Evolutionary conservation across 2,329 filamentous ascomycete genomes (phyloP).

Genomic region (Xylaria sp.): DNA sequence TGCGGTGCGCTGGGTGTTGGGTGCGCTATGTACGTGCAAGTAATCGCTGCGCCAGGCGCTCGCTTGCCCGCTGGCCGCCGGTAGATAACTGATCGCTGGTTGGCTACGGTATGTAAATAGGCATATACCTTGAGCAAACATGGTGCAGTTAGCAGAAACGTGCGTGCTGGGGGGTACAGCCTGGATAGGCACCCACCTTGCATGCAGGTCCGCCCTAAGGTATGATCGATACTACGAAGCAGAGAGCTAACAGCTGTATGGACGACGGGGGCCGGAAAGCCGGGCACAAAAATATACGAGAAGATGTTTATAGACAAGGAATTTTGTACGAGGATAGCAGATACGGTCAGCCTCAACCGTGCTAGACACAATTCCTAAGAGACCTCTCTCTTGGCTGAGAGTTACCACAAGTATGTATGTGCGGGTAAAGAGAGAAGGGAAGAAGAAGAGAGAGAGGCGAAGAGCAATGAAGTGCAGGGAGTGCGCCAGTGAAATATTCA

Average conservation of each 20-base stretch:
- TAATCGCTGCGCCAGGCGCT: constrained; percentile 33
- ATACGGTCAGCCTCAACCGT: constrained; percentile 36
- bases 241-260: constrained; percentile 19
- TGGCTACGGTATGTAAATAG: constrained; percentile 33
- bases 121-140: constrained; percentile 34
- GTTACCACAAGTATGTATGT: constrained; percentile 7
- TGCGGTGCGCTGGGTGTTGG: constrained; percentile 32
- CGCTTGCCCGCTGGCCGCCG: constrained; percentile 21
- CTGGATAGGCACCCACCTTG: constrained; percentile 32
- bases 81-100: constrained; percentile 26
- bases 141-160: constrained; percentile 36
- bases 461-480: constrained; percentile 39
- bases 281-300: constrained; percentile 37
- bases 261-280: constrained; percentile 30
- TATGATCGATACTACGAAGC: constrained; percentile 39
- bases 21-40: constrained; percentile 42
- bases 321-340: constrained; percentile 44
- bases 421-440: constrained; percentile 25
- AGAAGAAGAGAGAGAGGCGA: constrained; percentile 30
- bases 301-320: constrained; percentile 39
- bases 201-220: constrained; percentile 25
- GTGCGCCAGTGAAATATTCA: constrained; percentile 38
- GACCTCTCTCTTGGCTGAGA: constrained; percentile 38
- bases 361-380: constrained; percentile 33
- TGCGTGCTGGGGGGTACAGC: constrained; percentile 37